Evolutionary conservation across 345 rosid species (phyloP), one percentile per base, ranked within the genome.

Genomic region (Cardiospermum halicacabum): DNA sequence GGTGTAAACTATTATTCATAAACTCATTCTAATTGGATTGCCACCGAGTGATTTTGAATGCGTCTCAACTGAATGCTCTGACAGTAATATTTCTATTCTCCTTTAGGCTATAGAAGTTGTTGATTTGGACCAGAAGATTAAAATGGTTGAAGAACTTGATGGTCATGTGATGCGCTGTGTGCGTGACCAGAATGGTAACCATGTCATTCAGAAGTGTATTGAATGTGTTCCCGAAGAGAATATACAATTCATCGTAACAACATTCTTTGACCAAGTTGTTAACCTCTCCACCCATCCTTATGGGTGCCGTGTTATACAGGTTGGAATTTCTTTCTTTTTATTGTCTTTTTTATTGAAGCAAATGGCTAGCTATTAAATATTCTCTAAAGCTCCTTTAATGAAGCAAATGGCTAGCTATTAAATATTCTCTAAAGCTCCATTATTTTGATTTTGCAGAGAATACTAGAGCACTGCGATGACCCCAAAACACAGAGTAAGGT

Each of bases 171-270:
- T 72, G 82, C 87, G 85, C 15, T 82, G 89, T 72, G 87, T 85
- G 48, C 89, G 89, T 36, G 89, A 85, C 64, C 89, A 85, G 76
- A 85, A 85, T 72, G 89, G 89, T n/a, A 85, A 85, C 70, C 89
- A 85, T 71, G 89, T 85, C 57, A 75, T 85, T 60, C 89, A 85
- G 77, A 85, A 85, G 77, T 82, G 89, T 61, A 85, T 85, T 37
- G 89, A 85, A 72, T 82, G 89, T 73, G 76, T 80, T 54, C 87
- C 89, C 5, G 86, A 82, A 69, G 89, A 80, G 15, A 75, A 61
- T 15, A 80, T 82, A 31, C 78, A 78, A 24, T 85, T 82, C 62
- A 78, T 82, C 42, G 76, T 80, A 57, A 59, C 82, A 0, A 71
- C 82, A 16, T 82, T 85, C 72, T 82, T 67, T 53, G 82, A 72